These are phyloP conservation scores for Salix caprea DNA, from an alignment of 345 rosid species.

Conservation along the genomic window DNA sequence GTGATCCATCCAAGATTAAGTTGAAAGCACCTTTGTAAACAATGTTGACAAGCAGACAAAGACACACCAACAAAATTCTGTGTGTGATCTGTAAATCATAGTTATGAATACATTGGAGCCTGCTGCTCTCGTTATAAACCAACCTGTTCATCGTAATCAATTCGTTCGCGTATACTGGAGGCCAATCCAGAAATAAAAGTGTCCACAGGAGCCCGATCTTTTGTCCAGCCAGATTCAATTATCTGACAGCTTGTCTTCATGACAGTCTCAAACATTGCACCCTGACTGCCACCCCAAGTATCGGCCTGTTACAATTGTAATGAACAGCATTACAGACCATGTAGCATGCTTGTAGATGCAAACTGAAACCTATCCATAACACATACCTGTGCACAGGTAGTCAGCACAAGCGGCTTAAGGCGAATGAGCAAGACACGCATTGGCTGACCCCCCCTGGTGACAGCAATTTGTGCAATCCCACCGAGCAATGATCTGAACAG, in stretches of 20 bases:
- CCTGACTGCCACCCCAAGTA: conserved; percentile 68
- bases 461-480: conserved; percentile 83
- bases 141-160: conserved; percentile 91
- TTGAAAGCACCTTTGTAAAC: background rate
- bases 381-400: conserved; percentile 81
- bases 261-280: conserved; percentile 79
- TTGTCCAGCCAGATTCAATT: conserved; percentile 90
- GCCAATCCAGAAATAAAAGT: conserved; percentile 91
- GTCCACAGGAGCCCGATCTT: conserved; percentile 94
- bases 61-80: background rate
- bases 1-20: background rate
- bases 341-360: background rate
- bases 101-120: background rate
- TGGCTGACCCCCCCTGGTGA: conserved; percentile 88
- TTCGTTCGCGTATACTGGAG: conserved; percentile 82
- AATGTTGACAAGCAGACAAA: background rate
- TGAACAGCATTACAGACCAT: conserved; percentile 3
- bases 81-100: background rate
- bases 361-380: conserved; percentile 11
- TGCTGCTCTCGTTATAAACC: conserved; percentile 5
- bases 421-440: conserved; percentile 93
- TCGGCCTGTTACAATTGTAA: conserved; percentile 60
- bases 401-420: conserved; percentile 79
- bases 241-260: conserved; percentile 78
- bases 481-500: conserved; percentile 72